A percentile compares a stretch with the other conserved stretches of the same genome.
phyloP scores from a whole-genome alignment of 169 alveolate species.

The Ichthyophthirius multifiliis region DNA sequence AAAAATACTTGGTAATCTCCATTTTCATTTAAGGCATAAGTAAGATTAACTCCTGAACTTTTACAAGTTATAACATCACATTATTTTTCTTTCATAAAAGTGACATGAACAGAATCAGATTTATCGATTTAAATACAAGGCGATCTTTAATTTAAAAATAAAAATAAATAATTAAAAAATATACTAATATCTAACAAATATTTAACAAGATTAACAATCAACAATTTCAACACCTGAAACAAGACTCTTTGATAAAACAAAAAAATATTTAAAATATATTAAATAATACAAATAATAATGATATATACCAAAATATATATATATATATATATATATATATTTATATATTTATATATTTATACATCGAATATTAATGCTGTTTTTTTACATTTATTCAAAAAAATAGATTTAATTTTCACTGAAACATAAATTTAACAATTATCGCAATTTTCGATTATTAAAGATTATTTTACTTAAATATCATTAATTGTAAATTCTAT shows the following conservation, averaged over 20 bases:
- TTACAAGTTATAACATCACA: not conserved
- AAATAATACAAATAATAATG: no score
- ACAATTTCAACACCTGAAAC: slow-evolving; percentile 31
- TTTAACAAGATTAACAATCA: slow-evolving; percentile 1
- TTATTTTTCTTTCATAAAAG: not conserved
- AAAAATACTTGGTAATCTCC: not conserved
- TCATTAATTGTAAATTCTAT: slow-evolving; percentile 30
- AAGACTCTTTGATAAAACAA: not conserved
- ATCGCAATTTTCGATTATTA: slow-evolving; percentile 10
- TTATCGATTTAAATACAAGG: slow-evolving; percentile 1
- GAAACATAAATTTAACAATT: slow-evolving; percentile 15
- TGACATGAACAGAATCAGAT: not conserved
- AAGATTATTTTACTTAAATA: slow-evolving; percentile 25
- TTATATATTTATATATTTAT: not conserved
- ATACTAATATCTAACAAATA: not conserved
- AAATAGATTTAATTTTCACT: slow-evolving; percentile 26
- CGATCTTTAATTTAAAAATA: not conserved
- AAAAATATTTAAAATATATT: not conserved
- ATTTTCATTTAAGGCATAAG: not conserved
- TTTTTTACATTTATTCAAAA: slow-evolving; percentile 25
- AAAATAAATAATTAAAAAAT: not conserved
- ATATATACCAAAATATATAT: no score
- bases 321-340: no score
- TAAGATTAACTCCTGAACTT: not conserved
- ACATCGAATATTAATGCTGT: slow-evolving; percentile 19